Conservation (phyloP, 805 yeast genomes). For the Dipodascus geniculatus region DNA sequence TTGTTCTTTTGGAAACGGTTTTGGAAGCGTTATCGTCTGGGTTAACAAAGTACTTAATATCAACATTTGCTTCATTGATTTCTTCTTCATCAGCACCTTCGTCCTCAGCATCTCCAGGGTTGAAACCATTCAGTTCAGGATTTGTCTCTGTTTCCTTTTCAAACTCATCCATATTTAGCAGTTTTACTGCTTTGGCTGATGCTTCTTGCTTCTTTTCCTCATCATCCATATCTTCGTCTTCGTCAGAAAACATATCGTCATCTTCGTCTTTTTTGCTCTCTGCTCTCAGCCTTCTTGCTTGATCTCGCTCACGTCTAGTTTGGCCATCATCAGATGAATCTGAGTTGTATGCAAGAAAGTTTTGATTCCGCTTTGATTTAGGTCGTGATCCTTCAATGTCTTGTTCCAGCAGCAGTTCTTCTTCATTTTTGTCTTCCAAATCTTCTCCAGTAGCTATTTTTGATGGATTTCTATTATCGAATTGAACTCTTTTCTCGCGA, state of each 20-base stretch:
- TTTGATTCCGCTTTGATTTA: slow-evolving; percentile 6
- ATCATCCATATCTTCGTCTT: slow-evolving; percentile 12
- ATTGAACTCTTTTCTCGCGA: slow-evolving; percentile 4
- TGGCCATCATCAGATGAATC: slow-evolving; percentile 19
- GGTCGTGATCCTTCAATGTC: slow-evolving; percentile 14
- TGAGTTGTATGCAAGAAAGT: slow-evolving; percentile 13
- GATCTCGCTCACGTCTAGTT: slow-evolving; percentile 9
- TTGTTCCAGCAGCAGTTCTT: slow-evolving; percentile 13
- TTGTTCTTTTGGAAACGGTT: slow-evolving; percentile 1
- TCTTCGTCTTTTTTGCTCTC: slow-evolving; percentile 23
- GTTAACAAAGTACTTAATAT: slow-evolving; percentile 13
- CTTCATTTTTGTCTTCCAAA: slow-evolving; percentile 12
- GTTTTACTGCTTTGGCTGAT: slow-evolving; percentile 7
- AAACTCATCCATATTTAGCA: slow-evolving; percentile 29
- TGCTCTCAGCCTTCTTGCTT: slow-evolving; percentile 10
- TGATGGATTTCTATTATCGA: slow-evolving; percentile 18
- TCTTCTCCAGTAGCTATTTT: slow-evolving; percentile 6
- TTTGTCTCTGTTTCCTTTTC: slow-evolving; percentile 17
- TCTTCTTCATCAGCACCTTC: slow-evolving; percentile 13
- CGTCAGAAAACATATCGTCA: slow-evolving; percentile 21
- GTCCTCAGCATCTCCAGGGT: slow-evolving; percentile 16
- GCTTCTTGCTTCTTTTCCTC: slow-evolving; percentile 5
- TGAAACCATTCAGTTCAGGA: slow-evolving; percentile 20
- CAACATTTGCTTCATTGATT: slow-evolving; percentile 12
- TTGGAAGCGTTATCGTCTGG: slow-evolving; percentile 6